Conservation (phyloP, 2,329 filamentous ascomycete genomes). For the Dryadomyces sulphureus region DNA sequence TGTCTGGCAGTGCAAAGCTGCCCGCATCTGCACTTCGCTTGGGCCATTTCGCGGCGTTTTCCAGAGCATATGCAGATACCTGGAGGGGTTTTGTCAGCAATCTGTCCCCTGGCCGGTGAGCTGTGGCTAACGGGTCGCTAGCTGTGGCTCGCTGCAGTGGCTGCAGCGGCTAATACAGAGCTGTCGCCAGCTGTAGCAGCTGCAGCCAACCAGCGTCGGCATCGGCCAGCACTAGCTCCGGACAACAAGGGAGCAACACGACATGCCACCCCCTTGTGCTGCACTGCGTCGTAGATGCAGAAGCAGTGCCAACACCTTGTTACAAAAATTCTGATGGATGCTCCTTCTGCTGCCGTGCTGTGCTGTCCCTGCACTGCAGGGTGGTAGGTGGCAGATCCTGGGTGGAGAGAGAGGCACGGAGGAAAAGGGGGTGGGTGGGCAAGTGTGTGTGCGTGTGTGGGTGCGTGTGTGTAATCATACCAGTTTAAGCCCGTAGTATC, state of each 20-base stretch:
- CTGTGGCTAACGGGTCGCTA: too few species aligned
- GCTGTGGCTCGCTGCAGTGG: too few species aligned
- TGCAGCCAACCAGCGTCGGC: neutral
- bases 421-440: neutral
- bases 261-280: neutral
- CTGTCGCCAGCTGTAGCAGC: neutral
- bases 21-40: constrained; percentile 29
- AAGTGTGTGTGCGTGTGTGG: neutral
- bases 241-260: neutral
- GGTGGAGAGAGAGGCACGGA: neutral
- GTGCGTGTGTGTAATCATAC: constrained; percentile 37
- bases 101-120: too few species aligned
- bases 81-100: constrained; percentile 13
- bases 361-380: neutral
- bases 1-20: constrained; percentile 37
- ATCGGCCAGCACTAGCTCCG: neutral
- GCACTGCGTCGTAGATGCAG: neutral
- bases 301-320: neutral
- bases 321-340: neutral
- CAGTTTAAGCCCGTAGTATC: constrained; percentile 81
- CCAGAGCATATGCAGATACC: constrained; percentile 36
- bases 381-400: neutral
- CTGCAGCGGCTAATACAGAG: too few species aligned
- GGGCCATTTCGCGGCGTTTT: constrained; percentile 24
- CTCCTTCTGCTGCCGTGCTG: neutral